Conservation (phyloP, 2,329 filamentous ascomycete genomes). For the Knufia petricola region DNA sequence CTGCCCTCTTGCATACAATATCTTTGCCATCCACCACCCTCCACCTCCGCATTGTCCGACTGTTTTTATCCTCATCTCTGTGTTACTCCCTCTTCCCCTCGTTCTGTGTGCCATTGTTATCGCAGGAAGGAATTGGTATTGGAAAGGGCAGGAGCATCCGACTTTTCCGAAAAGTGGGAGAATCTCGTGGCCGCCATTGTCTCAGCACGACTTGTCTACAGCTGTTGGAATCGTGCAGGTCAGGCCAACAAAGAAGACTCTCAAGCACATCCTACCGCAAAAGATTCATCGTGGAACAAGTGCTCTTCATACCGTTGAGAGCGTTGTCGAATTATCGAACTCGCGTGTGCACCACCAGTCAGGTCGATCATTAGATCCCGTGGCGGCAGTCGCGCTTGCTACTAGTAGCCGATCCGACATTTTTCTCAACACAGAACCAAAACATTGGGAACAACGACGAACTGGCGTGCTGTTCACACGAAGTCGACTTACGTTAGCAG, state of each 20-base stretch:
- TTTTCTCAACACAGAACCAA: background rate
- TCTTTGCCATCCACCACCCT: background rate
- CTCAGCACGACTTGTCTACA: background rate
- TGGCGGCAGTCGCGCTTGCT: constrained; percentile 7
- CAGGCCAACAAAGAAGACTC: background rate
- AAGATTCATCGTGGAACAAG: background rate
- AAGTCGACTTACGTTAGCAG: background rate
- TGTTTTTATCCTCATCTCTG: background rate
- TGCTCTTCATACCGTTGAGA: background rate
- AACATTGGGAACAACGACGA: too few relatives aligned
- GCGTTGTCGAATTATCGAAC: background rate
- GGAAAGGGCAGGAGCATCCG: background rate
- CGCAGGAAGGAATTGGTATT: constrained; percentile 2
- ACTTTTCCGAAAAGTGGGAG: background rate
- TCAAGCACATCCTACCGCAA: background rate
- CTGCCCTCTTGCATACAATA: constrained; percentile 3
- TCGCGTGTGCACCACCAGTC: constrained; percentile 7
- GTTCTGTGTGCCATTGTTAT: constrained; percentile 7
- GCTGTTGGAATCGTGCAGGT: background rate
- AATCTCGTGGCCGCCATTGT: background rate
- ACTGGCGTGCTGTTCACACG: too few relatives aligned
- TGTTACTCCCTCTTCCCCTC: background rate
- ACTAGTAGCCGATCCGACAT: background rate
- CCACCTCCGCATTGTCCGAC: background rate
- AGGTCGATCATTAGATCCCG: constrained; percentile 10